These are phyloP conservation scores for Furcasterigmium sp. DNA, from an alignment of 2,329 filamentous ascomycete genomes.

Conservation along the genomic window DNA sequence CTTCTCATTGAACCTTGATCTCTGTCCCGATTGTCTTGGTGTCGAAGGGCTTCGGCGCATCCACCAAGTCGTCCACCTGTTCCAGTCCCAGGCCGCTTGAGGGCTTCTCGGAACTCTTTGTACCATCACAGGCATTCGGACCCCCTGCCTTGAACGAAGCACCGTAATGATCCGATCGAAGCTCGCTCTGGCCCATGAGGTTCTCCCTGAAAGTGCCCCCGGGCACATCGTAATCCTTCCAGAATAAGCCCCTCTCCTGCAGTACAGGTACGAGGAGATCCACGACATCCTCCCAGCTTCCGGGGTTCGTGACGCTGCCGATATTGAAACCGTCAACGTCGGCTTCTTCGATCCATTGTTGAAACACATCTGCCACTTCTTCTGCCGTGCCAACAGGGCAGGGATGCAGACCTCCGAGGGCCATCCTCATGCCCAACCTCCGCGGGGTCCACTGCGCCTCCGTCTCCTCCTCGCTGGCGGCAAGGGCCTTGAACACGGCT, in stretches of 20 bases:
- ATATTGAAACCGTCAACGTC: constrained; percentile 36
- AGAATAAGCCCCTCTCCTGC: constrained; percentile 20
- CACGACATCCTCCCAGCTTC: constrained; percentile 25
- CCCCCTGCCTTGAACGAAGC: too few relatives aligned
- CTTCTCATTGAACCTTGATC: too few relatives aligned
- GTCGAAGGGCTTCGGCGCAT: too few relatives aligned
- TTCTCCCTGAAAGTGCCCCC: too few relatives aligned
- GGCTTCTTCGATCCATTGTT: constrained; percentile 36
- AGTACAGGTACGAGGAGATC: constrained; percentile 23
- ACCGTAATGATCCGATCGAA: too few relatives aligned
- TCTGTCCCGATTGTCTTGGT: too few relatives aligned
- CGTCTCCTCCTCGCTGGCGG: constrained; percentile 26
- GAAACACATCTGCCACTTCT: constrained; percentile 38
- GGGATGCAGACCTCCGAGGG: constrained; percentile 31
- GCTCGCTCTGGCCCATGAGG: too few relatives aligned
- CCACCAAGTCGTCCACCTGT: too few relatives aligned
- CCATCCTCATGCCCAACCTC: constrained; percentile 31
- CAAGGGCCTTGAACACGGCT: constrained; percentile 10
- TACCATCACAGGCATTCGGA: too few relatives aligned
- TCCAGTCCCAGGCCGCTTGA: too few relatives aligned
- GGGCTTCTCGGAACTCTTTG: too few relatives aligned
- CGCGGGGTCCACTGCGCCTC: constrained; percentile 37
- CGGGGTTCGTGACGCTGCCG: constrained; percentile 36
- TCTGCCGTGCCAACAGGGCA: constrained; percentile 29
- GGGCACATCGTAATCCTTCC: too few relatives aligned